These are phyloP conservation scores for Penicillium janthinellum DNA, from an alignment of 2,329 filamentous ascomycete genomes.

Conservation along the genomic window DNA sequence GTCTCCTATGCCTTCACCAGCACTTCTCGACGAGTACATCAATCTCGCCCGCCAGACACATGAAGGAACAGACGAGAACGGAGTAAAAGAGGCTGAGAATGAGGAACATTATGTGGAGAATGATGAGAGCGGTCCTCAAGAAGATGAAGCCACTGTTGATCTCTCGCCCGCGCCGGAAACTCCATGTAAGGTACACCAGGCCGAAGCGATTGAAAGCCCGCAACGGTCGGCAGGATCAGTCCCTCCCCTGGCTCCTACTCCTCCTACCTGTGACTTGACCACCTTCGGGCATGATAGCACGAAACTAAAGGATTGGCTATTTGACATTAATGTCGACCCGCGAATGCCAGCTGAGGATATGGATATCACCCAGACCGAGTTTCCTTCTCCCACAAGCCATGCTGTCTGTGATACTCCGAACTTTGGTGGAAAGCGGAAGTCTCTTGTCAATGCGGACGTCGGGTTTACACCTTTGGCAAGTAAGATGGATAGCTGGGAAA, in stretches of 20 bases:
- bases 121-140: conserved; percentile 23
- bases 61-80: conserved; percentile 11
- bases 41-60: background rate
- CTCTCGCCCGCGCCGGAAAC: conserved; percentile 16
- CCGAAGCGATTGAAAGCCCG: conserved; percentile 21
- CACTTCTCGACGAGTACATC: background rate
- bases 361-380: conserved; percentile 15
- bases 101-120: conserved; percentile 23
- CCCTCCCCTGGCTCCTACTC: conserved; percentile 26
- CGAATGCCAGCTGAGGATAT: conserved; percentile 16
- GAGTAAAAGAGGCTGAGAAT: conserved; percentile 12
- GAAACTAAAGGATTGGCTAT: conserved; percentile 33
- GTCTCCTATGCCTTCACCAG: background rate
- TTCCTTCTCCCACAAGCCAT: conserved; percentile 13
- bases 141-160: conserved; percentile 19
- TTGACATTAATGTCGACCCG: conserved; percentile 13
- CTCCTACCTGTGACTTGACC: conserved; percentile 14
- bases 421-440: conserved; percentile 13
- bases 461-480: conserved; percentile 67
- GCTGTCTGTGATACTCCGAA: conserved; percentile 20
- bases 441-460: conserved; percentile 36
- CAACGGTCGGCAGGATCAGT: conserved; percentile 12
- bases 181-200: conserved; percentile 22
- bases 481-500: conserved; percentile 64
- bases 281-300: conserved; percentile 15